phyloP scores from a whole-genome alignment of 164 flowering plant species.

The Vitis labrusca region DNA sequence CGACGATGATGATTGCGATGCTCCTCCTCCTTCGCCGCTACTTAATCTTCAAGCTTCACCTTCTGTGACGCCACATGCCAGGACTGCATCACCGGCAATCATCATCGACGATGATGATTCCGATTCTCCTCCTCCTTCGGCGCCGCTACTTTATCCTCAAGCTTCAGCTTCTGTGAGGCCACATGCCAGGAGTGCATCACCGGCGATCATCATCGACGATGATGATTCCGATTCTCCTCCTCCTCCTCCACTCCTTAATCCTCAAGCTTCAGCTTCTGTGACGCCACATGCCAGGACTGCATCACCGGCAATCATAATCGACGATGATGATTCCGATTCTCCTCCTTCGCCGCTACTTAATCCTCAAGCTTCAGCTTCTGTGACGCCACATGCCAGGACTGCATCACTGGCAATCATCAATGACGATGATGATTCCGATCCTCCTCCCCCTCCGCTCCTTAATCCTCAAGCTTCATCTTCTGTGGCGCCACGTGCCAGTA shows the following conservation, averaged over 20 bases:
- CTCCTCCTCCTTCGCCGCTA: not conserved
- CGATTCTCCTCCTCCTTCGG: not conserved
- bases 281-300: not conserved
- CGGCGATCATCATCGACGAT: not conserved
- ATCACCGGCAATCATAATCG: no score
- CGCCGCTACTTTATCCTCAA: not conserved
- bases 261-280: constrained; percentile 11
- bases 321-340: constrained; percentile 10
- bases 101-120: not conserved
- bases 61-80: constrained; percentile 13
- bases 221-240: not conserved
- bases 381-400: constrained; percentile 8
- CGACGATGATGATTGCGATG: constrained; percentile 8
- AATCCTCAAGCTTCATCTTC: constrained; percentile 9
- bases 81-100: no score
- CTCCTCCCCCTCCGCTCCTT: no score
- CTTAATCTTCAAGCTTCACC: constrained; percentile 4
- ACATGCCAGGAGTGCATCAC: not conserved
- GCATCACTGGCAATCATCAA: no score
- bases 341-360: not conserved
- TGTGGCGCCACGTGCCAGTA: not conserved
- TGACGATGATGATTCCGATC: constrained; percentile 7
- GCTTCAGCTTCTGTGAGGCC: constrained; percentile 12
- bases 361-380: constrained; percentile 13
- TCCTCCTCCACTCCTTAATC: no score